Conservation (phyloP, 768 basidiomycete species). For the Auricularia auricula-judae region DNA sequence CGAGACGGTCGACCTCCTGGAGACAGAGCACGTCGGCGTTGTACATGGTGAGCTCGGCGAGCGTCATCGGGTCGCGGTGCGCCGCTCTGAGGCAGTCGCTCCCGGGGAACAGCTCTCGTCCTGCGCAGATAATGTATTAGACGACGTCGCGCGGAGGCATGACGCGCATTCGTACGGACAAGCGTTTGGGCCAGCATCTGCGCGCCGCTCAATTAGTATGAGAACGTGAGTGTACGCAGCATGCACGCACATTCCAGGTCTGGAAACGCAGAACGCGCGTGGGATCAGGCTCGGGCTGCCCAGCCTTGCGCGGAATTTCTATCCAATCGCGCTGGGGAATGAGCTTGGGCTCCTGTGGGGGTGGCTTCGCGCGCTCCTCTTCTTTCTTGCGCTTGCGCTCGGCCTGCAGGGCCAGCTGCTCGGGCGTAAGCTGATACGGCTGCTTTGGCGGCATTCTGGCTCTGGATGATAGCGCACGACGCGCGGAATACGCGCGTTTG, state of each 20-base stretch:
- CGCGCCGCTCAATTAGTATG: slow-evolving; percentile 6
- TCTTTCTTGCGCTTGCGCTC: slow-evolving; percentile 21
- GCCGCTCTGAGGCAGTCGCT: slow-evolving; percentile 71
- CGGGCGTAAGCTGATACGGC: slow-evolving; percentile 29
- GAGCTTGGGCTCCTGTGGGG: slow-evolving; percentile 11
- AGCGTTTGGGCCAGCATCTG: slow-evolving; percentile 72
- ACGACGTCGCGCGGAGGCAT: neutral
- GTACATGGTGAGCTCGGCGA: slow-evolving; percentile 60
- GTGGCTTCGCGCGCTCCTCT: slow-evolving; percentile 10
- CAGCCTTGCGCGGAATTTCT: slow-evolving; percentile 1
- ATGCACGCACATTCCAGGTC: slow-evolving; percentile 71
- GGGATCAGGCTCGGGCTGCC: slow-evolving; percentile 23
- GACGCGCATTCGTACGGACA: slow-evolving; percentile 46
- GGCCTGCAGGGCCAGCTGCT: slow-evolving; percentile 45
- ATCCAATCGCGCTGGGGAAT: slow-evolving; percentile 3
- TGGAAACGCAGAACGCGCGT: slow-evolving; percentile 30
- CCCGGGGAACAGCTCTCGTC: slow-evolving; percentile 73
- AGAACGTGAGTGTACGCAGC: slow-evolving; percentile 6
- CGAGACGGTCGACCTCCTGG: slow-evolving; percentile 82
- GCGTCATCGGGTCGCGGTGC: slow-evolving; percentile 66
- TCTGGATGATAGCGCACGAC: neutral
- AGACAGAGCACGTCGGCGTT: slow-evolving; percentile 78
- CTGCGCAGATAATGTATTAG: slow-evolving; percentile 24
- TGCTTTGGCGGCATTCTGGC: neutral
- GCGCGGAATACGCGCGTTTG: neutral